Percentiles rank a stretch among this genome's conserved stretches.
These are phyloP conservation scores for Aspergillus uvarum DNA, from an alignment of 2,329 filamentous ascomycete genomes.

Conservation along the genomic window DNA sequence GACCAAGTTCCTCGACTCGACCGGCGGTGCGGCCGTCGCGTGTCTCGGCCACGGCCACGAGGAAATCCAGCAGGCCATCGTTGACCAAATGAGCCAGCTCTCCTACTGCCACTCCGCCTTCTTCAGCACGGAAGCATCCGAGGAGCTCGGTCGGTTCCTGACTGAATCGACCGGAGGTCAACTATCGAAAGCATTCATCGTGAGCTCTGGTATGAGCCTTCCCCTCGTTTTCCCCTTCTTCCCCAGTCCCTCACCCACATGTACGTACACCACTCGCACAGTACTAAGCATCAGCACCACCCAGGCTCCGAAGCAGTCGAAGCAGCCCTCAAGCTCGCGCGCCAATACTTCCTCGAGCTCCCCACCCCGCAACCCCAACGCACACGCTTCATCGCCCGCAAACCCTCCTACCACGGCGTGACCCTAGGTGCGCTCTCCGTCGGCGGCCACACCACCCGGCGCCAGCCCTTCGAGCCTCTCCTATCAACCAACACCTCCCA, in stretches of 20 bases:
- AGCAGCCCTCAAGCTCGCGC: constrained; percentile 64
- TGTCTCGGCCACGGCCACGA: constrained; percentile 67
- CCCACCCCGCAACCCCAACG: constrained; percentile 53
- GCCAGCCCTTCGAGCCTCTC: constrained; percentile 61
- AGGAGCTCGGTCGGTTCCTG: constrained; percentile 54
- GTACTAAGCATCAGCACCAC: too few species aligned
- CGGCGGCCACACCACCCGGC: constrained; percentile 61
- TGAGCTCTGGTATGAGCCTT: constrained; percentile 53
- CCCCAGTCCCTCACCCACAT: background rate
- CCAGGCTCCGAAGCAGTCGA: constrained; percentile 68
- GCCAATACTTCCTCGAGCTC: constrained; percentile 66
- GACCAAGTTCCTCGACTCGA: constrained; percentile 67
- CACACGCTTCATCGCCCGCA: constrained; percentile 62
- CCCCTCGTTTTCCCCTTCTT: background rate
- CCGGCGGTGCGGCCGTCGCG: constrained; percentile 70
- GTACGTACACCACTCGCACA: background rate
- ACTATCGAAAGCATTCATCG: constrained; percentile 57
- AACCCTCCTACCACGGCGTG: constrained; percentile 68
- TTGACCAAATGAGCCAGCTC: constrained; percentile 58
- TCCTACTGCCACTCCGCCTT: constrained; percentile 61
- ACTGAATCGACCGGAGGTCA: constrained; percentile 52
- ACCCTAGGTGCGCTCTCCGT: constrained; percentile 67
- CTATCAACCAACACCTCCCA: constrained; percentile 57
- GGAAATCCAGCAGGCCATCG: constrained; percentile 61
- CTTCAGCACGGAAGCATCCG: constrained; percentile 56